These are phyloP conservation scores for Yamadazyma triangularis DNA, from an alignment of 1,139 yeast genomes.

Conservation along the genomic window DNA sequence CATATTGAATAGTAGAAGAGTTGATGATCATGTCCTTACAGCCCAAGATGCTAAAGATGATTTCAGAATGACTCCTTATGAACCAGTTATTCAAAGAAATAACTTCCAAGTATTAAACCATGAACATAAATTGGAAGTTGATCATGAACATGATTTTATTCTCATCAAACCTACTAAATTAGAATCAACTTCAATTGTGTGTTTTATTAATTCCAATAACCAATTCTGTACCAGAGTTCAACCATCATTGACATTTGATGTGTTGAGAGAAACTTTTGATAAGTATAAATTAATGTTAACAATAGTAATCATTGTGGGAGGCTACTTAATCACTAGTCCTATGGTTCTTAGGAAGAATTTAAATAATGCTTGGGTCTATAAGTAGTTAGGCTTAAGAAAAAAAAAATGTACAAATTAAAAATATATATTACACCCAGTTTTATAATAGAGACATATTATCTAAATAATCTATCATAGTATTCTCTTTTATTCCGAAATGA, in stretches of 20 bases:
- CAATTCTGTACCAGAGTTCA: slow-evolving; percentile 71
- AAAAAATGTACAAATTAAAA: not conserved
- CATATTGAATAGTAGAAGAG: slow-evolving; percentile 57
- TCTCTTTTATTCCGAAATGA: slow-evolving; percentile 23
- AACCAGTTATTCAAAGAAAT: slow-evolving; percentile 54
- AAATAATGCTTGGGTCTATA: slow-evolving; percentile 30
- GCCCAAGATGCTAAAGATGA: slow-evolving; percentile 53
- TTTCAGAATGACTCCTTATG: slow-evolving; percentile 60
- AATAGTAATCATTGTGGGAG: slow-evolving; percentile 46
- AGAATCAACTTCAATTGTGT: slow-evolving; percentile 77
- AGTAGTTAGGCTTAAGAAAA: no score
- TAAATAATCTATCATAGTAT: slow-evolving; percentile 19
- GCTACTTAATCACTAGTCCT: slow-evolving; percentile 49
- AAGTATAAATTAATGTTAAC: slow-evolving; percentile 61
- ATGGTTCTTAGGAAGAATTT: slow-evolving; percentile 50
- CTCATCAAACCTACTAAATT: slow-evolving; percentile 62
- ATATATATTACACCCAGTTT: not conserved
- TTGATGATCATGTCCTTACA: slow-evolving; percentile 49
- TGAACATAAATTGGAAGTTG: slow-evolving; percentile 35
- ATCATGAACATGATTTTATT: slow-evolving; percentile 25
- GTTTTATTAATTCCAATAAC: slow-evolving; percentile 59
- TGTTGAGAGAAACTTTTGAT: slow-evolving; percentile 64
- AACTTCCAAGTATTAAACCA: slow-evolving; percentile 36
- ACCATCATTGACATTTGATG: slow-evolving; percentile 84
- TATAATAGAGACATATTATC: slow-evolving; percentile 8